These are phyloP conservation scores for Phytophthora hibernalis DNA, from an alignment of 352 stramenopile species.

Conservation along the genomic window DNA sequence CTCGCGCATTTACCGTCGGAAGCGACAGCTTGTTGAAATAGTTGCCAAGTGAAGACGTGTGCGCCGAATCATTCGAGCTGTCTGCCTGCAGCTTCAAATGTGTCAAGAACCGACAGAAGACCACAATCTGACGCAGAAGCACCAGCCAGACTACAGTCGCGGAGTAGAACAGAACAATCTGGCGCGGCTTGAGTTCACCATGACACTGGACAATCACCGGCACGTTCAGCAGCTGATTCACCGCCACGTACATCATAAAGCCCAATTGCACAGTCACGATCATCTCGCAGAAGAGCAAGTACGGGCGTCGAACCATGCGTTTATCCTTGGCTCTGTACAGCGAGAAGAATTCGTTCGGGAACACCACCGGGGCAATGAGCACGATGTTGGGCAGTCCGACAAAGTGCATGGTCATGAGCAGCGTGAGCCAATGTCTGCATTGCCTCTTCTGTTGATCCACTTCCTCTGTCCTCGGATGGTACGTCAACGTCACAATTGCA, in stretches of 20 bases:
- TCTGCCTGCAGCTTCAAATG: slow-evolving; percentile 82
- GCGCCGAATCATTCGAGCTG: slow-evolving; percentile 64
- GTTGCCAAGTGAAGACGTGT: slow-evolving; percentile 65
- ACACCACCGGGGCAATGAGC: slow-evolving; percentile 64
- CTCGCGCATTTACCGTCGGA: slow-evolving; percentile 34
- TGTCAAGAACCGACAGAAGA: slow-evolving; percentile 78
- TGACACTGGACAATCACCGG: slow-evolving; percentile 61
- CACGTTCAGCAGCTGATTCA: slow-evolving; percentile 51
- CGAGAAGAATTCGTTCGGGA: slow-evolving; percentile 54
- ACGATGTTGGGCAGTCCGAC: slow-evolving; percentile 61
- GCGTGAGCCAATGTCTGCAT: slow-evolving; percentile 44
- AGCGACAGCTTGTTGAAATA: slow-evolving; percentile 49
- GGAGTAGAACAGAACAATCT: slow-evolving; percentile 68
- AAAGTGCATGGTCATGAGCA: slow-evolving; percentile 58
- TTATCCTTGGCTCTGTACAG: slow-evolving; percentile 63
- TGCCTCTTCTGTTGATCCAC: slow-evolving; percentile 12
- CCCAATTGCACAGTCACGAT: slow-evolving; percentile 60
- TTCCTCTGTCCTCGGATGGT: slow-evolving; percentile 29
- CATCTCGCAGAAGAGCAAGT: slow-evolving; percentile 74
- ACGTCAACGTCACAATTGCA: slow-evolving; percentile 43
- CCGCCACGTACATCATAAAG: slow-evolving; percentile 67
- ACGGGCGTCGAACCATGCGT: slow-evolving; percentile 69
- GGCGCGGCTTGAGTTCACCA: slow-evolving; percentile 29
- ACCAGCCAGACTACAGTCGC: slow-evolving; percentile 62
- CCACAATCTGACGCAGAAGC: slow-evolving; percentile 65